A percentile compares a stretch with the other conserved stretches of the same genome.
Conservation (phyloP, 495 filamentous ascomycete genomes). For the Symbiotaphrina buchneri region DNA sequence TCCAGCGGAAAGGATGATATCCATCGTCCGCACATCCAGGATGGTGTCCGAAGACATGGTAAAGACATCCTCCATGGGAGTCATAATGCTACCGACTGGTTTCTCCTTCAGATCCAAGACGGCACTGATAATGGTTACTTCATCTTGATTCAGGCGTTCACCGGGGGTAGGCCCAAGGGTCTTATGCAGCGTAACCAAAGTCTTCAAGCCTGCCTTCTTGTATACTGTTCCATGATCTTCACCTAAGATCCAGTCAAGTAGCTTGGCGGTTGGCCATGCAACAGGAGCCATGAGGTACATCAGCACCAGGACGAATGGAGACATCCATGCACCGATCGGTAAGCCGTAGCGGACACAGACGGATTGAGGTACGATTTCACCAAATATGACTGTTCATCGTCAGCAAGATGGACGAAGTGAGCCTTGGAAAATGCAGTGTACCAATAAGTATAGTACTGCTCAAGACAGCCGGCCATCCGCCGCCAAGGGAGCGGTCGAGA, state of each 20-base stretch:
- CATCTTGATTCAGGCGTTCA: conserved; percentile 85
- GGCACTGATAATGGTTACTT: conserved; percentile 95
- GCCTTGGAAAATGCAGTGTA: conserved; percentile 18
- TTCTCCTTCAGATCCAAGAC: conserved; percentile 95
- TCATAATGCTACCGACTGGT: conserved; percentile 87
- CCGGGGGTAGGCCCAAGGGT: conserved; percentile 60
- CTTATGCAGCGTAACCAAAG: conserved; percentile 80
- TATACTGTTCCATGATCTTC: conserved; percentile 88
- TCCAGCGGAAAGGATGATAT: conserved; percentile 72
- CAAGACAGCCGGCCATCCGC: conserved; percentile 83
- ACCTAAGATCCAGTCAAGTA: conserved; percentile 71
- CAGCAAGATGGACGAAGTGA: not conserved
- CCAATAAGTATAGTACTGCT: conserved; percentile 85
- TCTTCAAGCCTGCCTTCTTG: conserved; percentile 85
- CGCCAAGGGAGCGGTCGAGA: conserved; percentile 78
- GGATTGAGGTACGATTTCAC: conserved; percentile 87
- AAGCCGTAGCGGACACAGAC: conserved; percentile 92
- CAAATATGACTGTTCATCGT: conserved; percentile 61
- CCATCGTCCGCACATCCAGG: conserved; percentile 80
- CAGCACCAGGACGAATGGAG: conserved; percentile 62
- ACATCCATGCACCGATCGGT: conserved; percentile 89
- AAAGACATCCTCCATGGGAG: conserved; percentile 92
- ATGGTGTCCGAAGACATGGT: conserved; percentile 83
- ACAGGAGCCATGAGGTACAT: conserved; percentile 84
- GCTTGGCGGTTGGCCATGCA: conserved; percentile 75